Conservation (phyloP, 2,329 filamentous ascomycete species). For the Simplicillium aogashimaense region DNA sequence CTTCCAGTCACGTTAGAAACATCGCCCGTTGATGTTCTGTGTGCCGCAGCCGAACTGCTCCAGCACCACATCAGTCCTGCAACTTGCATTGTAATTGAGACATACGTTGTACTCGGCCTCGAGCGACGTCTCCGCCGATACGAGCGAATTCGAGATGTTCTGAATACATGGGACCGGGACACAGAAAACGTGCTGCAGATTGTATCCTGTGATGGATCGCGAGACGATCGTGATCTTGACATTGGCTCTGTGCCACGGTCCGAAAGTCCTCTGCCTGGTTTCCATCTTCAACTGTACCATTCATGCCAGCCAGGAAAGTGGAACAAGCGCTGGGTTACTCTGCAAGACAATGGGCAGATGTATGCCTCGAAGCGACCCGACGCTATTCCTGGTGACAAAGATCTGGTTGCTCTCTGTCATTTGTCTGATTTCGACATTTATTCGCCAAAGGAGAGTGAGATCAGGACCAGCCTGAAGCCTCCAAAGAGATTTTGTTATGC, state of each 20-base stretch:
- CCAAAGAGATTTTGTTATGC: conserved; percentile 82
- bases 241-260: conserved; percentile 49
- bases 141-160: conserved; percentile 74
- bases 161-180: conserved; percentile 89
- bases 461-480: conserved; percentile 63
- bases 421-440: conserved; percentile 92
- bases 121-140: conserved; percentile 78
- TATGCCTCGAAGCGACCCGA: conserved; percentile 59
- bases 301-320: conserved; percentile 77
- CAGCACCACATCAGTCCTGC: conserved; percentile 53
- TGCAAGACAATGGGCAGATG: conserved; percentile 66
- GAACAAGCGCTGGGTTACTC: conserved; percentile 73
- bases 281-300: conserved; percentile 65
- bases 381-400: conserved; percentile 52
- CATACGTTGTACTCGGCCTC: conserved; percentile 64
- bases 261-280: conserved; percentile 51
- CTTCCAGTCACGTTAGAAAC: conserved; percentile 69
- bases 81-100: conserved; percentile 66
- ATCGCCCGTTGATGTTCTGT: conserved; percentile 62
- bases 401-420: conserved; percentile 65
- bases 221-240: conserved; percentile 53
- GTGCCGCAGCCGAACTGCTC: conserved; percentile 53
- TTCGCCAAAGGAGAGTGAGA: conserved; percentile 57
- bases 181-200: conserved; percentile 66
- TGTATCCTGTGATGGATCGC: conserved; percentile 43